Evolutionary conservation across 192 early-diverging fungal species (phyloP), one percentile per base, ranked within the genome.

Genomic region (Lobosporangium transversale): DNA sequence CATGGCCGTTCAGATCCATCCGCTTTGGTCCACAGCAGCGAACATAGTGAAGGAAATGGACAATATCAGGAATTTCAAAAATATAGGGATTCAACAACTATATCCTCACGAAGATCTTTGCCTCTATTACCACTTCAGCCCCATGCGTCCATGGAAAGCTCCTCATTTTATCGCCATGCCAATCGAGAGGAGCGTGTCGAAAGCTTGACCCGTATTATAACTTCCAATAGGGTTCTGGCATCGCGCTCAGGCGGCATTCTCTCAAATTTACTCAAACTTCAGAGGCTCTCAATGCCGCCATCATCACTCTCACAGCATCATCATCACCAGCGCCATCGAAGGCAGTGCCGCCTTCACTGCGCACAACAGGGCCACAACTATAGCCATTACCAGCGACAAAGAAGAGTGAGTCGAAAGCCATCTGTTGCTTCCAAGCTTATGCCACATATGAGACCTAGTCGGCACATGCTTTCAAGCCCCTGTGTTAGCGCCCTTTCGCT

Each of bases 261-360:
- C 8, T 76, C 73, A 3, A 76, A 76, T 37, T 33, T 76, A 10
- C 58, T 76, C 44, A 61, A 64, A 36, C 29, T 76, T 4, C 73
- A 76, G 11, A 65, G 58, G 21, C 53, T 76, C 7, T 66, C 64
- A 2, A 35, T 60, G 21, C 65, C 73, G 29, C 56, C 59, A 17
- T 37, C 58, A 27, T 37, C 58, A 27, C 29, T 53, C 17, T 50
- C 53, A 9, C 45, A 14, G 7, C 53, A 43, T 21, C 65, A 40
- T n/a, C 48, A 50, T 2, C 31, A 44, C n/a, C 62, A 36, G 30
- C 63, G 49, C 9, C 47, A 20, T 8, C 44, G 26, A 23, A 42
- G 45, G 26, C 30, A 32, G 6, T 43, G 15, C 11, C 49, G 32
- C 3, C 58, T 14, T 32, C n/a, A n/a, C n/a, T n/a, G n/a, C n/a